Percentiles rank a stretch among this genome's conserved stretches.
Conservation (phyloP, 805 yeast genomes). For the Metschnikowia henanensis region DNA sequence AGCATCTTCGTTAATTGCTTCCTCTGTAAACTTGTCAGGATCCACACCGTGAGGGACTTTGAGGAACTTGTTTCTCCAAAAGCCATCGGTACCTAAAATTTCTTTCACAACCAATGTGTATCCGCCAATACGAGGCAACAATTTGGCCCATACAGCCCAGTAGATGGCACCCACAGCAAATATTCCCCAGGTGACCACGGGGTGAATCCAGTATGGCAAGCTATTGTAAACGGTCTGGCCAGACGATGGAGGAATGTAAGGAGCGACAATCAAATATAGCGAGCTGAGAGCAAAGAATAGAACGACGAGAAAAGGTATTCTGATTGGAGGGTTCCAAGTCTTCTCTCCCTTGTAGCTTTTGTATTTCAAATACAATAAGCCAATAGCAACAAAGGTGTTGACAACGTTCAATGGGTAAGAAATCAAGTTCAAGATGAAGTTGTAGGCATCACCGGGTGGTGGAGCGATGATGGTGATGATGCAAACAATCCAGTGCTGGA, state of each 20-base stretch:
- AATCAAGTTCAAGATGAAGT: slow-evolving; percentile 74
- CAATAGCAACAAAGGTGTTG: slow-evolving; percentile 63
- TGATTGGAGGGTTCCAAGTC: slow-evolving; percentile 72
- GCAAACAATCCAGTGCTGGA: slow-evolving; percentile 78
- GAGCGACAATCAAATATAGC: slow-evolving; percentile 69
- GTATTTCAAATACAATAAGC: slow-evolving; percentile 57
- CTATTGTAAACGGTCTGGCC: slow-evolving; percentile 68
- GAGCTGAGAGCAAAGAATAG: slow-evolving; percentile 65
- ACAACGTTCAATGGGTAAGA: slow-evolving; percentile 82
- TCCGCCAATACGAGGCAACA: slow-evolving; percentile 55
- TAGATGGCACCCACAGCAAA: slow-evolving; percentile 64
- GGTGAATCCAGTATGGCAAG: slow-evolving; percentile 76
- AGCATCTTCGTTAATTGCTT: slow-evolving; percentile 19
- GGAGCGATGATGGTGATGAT: slow-evolving; percentile 67
- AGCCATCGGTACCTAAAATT: slow-evolving; percentile 64
- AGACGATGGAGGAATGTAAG: slow-evolving; percentile 70
- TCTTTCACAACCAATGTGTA: slow-evolving; percentile 54
- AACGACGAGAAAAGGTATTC: slow-evolving; percentile 62
- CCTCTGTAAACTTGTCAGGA: slow-evolving; percentile 16
- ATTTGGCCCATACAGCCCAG: slow-evolving; percentile 62
- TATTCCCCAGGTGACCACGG: slow-evolving; percentile 81
- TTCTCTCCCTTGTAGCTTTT: slow-evolving; percentile 48
- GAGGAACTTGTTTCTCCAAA: slow-evolving; percentile 64
- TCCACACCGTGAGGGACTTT: slow-evolving; percentile 29
- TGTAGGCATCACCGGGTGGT: slow-evolving; percentile 87